Percentiles rank a stretch among this genome's conserved stretches.
These are phyloP conservation scores for Spirogloea muscicola DNA, from an alignment of 139 green algal species.

Conservation along the genomic window DNA sequence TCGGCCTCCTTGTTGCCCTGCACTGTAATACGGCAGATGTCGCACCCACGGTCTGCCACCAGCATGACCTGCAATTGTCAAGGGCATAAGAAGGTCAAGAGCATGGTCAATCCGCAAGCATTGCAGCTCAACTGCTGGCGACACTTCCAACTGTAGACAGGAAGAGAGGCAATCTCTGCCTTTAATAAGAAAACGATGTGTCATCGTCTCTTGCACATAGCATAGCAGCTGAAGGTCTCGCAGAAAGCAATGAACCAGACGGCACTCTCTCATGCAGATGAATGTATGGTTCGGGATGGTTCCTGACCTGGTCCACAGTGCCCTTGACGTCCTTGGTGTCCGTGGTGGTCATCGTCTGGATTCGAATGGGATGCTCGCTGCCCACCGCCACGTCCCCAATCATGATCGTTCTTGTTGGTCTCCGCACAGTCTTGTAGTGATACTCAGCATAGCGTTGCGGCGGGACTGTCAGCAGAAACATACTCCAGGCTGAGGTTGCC, in stretches of 20 bases:
- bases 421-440: constrained; percentile 26
- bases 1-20: constrained; percentile 87
- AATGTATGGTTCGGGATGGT: too few relatives aligned
- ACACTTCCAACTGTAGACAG: too few relatives aligned
- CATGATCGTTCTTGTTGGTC: constrained; percentile 48
- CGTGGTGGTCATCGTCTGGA: constrained; percentile 99
- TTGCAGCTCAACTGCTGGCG: too few relatives aligned
- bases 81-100: not conserved
- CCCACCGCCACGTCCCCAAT: constrained; percentile 90
- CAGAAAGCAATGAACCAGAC: too few relatives aligned
- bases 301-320: constrained; percentile 80
- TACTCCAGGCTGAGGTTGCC: too few relatives aligned
- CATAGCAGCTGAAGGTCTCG: too few relatives aligned
- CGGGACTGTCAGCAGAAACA: constrained; percentile 29
- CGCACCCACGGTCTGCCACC: constrained; percentile 89
- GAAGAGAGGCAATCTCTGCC: too few relatives aligned
- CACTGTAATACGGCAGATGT: constrained; percentile 97
- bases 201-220: too few relatives aligned
- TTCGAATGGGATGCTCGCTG: constrained; percentile 81
- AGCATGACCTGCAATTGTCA: constrained; percentile 77
- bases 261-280: too few relatives aligned
- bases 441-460: constrained; percentile 19
- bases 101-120: too few relatives aligned
- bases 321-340: constrained; percentile 85
- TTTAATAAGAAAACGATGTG: too few relatives aligned